Base-by-base conservation (phyloP, 1,139 yeast genomes). In the Taiozyma onychis region DNA sequence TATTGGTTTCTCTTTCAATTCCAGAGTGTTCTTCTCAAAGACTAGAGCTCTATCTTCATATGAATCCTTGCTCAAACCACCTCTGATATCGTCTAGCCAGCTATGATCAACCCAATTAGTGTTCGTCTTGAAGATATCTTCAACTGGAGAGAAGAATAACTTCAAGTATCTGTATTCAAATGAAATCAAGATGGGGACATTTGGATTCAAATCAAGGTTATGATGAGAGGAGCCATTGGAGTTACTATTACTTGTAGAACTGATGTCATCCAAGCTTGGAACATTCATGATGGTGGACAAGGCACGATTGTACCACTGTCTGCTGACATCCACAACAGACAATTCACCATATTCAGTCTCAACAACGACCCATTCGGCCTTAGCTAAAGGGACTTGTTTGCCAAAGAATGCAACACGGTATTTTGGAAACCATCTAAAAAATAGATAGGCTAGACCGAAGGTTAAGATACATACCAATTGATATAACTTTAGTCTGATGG, bases 271-370 rank as follows among this genome's bases (percentile, higher is more conserved):
- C 18, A 62, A 45, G 10, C 64, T 64, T 46, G 57, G 64, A 45
- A 51, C 60, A 42, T 68, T 74, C 58, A 93, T 76, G 44, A 87
- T 80, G 1, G 86, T 78, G 1, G 95, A 86, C 44, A 91, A 65
- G 18, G 88, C 75, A 58, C 88, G 81, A 58, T 86, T 81, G 62
- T 84, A 88, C 71, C 86, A 76, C 44, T 71, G 70, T 58, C 83
- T 77, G 2, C 70, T 62, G 18, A 93, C 80, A 6, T 72, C 67
- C 6, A 81, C 77, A 16, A 85, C 77, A 28, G 79, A 75, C 56
- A 93, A 74, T 60, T 89, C 96, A 32, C 97, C 98, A 75, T 82
- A 86, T 65, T 91, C 97, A 59, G 89, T 95, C 64, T 93, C 99
- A 43, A 95, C 76, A 18, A 90, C 96, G 39, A 93, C 86, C 96